Evolutionary conservation across 371 early-diverging fungal species (phyloP), one percentile per base, ranked within the genome.

Genomic region (Mortierella sp.): DNA sequence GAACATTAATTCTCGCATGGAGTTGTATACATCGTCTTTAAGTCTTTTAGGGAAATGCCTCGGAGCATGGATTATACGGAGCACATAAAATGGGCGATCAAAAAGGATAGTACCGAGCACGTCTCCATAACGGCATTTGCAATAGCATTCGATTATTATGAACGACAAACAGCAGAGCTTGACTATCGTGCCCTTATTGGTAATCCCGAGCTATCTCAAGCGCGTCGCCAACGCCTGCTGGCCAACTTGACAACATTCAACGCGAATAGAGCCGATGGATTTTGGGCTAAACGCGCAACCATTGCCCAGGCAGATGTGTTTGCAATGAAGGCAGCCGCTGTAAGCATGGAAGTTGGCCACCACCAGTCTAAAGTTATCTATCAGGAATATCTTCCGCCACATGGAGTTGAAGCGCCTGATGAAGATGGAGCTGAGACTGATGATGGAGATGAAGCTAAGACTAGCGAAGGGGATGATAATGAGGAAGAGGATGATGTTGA

Each of bases 301-400:
- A 60, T 66, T 66, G 52, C 56, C 21, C 21, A 60, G 60, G 67
- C 67, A 44, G 67, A 60, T 18, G 55, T 66, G 4, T 21, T 66
- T 29, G 60, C 53, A 19, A 66, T 66, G 60, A 66, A 66, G 60
- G 67, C 67, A 44, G 67, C 67, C n/a, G 67, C 52, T 43, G 67
- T 26, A 9, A 45, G 9, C 44, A 66, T 60, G 59, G 67, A 66
- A 16, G 67, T 66, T 43, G 60, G 67, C 19, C 46, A 60, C 29
- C 60, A 46, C 21, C 67, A 66, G n/a, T 51, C 67, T 12, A 66
- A 60, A 52, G 26, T 60, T 55, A 66, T 66, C 43, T 53, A 21
- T 53, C 53, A 53, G 53, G 21, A 53, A 23, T 53, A 53, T 23
- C 53, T 53, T 53, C 23, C 53, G 53, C 53, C 53, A 9, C 53